Conservation (phyloP, 176 grass and related monocot genomes). For the Eleusine coracana region DNA sequence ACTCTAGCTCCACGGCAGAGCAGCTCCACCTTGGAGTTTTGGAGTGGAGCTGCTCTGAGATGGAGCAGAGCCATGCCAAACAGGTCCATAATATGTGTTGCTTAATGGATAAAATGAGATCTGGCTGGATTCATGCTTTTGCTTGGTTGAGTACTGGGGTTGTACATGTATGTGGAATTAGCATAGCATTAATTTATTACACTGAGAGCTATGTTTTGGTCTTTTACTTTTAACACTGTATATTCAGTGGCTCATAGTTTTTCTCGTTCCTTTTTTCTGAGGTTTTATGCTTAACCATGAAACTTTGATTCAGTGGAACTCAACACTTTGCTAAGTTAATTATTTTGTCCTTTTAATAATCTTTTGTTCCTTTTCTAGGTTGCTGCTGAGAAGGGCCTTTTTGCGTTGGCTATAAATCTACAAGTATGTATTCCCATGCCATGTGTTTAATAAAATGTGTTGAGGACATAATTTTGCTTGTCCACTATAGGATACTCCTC, state of each 20-base stretch:
- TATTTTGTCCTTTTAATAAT: constrained; percentile 22
- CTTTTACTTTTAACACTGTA: constrained; percentile 6
- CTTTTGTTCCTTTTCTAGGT: constrained; percentile 64
- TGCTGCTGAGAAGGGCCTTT: constrained; percentile 89
- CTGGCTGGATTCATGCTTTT: too few species aligned
- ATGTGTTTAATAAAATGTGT: constrained; percentile 16
- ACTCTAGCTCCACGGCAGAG: too few species aligned
- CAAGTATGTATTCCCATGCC: constrained; percentile 72
- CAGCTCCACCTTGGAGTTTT: too few species aligned
- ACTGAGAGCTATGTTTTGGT: constrained; percentile 25
- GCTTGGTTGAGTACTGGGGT: not conserved
- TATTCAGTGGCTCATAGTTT: constrained; percentile 14
- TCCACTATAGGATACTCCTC: not conserved
- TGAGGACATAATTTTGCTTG: not conserved
- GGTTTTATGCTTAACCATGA: constrained; percentile 26
- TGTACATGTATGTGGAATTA: not conserved
- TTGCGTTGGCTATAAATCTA: constrained; percentile 90
- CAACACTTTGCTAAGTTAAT: constrained; percentile 31
- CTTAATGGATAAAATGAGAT: too few species aligned
- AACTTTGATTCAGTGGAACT: constrained; percentile 23
- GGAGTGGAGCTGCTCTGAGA: too few species aligned
- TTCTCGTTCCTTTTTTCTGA: not conserved
- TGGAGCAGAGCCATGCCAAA: too few species aligned
- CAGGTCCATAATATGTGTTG: too few species aligned
- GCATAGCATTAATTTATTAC: not conserved